phyloP scores from a whole-genome alignment of 2,329 filamentous ascomycete species.

The Podosphaera aphanis region DNA sequence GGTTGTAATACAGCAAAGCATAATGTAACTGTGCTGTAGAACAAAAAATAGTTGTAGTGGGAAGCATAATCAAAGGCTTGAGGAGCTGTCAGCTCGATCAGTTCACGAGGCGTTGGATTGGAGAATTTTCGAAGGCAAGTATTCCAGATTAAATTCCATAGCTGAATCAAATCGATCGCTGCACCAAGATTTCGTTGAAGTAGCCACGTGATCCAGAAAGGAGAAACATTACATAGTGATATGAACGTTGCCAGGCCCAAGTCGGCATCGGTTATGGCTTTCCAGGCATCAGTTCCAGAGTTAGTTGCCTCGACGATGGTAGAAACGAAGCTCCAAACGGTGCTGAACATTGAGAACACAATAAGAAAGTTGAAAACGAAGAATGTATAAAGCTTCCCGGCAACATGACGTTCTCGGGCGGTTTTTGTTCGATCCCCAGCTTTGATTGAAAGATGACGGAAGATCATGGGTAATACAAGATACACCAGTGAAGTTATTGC shows the following conservation, averaged over 20 bases:
- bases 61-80: conserved; percentile 83
- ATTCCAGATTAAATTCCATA: conserved; percentile 63
- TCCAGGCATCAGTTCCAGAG: conserved; percentile 37
- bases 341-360: conserved; percentile 79
- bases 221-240: conserved; percentile 60
- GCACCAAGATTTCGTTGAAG: conserved; percentile 83
- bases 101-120: conserved; percentile 66
- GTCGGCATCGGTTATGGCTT: conserved; percentile 39
- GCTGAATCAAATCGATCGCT: conserved; percentile 76
- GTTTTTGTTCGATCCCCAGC: conserved; percentile 84
- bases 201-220: conserved; percentile 87
- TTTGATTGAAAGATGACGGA: conserved; percentile 61
- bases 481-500: conserved; percentile 74
- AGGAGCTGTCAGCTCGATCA: conserved; percentile 82
- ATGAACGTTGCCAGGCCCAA: conserved; percentile 41
- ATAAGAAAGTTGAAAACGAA: conserved; percentile 95
- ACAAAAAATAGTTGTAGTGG: conserved; percentile 97
- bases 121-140: conserved; percentile 70
- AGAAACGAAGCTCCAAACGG: conserved; percentile 51
- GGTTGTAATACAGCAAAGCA: conserved; percentile 73
- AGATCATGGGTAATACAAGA: conserved; percentile 69
- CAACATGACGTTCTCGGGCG: conserved; percentile 72
- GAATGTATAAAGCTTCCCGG: conserved; percentile 77
- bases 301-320: conserved; percentile 36
- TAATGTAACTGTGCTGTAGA: conserved; percentile 73